phyloP scores from a whole-genome alignment of 164 flowering plant species.

The Pachysandra terminalis region DNA sequence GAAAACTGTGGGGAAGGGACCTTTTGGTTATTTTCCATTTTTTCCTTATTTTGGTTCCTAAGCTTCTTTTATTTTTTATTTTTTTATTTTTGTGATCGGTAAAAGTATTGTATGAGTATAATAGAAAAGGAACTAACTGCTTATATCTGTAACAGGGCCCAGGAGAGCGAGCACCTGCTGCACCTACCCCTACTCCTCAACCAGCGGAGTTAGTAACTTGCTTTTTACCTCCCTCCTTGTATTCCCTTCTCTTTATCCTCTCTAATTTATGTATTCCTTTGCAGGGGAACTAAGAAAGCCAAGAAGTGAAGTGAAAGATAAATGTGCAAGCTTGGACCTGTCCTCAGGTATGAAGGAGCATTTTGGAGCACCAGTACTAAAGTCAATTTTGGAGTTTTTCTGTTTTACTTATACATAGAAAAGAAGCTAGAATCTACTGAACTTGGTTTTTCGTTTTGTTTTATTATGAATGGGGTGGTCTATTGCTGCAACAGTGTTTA shows the following conservation, averaged over 20 bases:
- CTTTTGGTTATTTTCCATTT: too few relatives aligned
- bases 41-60: too few relatives aligned
- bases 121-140: too few relatives aligned
- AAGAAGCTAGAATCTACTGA: neutral
- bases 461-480: neutral
- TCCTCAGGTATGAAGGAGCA: neutral
- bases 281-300: conserved; percentile 7
- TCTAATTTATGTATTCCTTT: neutral
- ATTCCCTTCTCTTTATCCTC: neutral
- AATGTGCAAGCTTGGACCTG: neutral
- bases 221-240: neutral
- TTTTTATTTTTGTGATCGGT: too few relatives aligned
- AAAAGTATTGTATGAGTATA: too few relatives aligned
- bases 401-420: neutral
- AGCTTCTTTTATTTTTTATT: too few relatives aligned
- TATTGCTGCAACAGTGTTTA: neutral
- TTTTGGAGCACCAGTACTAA: too few relatives aligned
- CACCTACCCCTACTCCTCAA: neutral
- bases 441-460: neutral
- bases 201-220: neutral
- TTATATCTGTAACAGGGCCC: conserved; percentile 3
- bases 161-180: conserved; percentile 2
- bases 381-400: neutral
- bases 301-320: conserved; percentile 1
- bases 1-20: too few relatives aligned